Percentiles rank a stretch among this genome's conserved stretches.
Evolutionary conservation across 2,329 filamentous ascomycete genomes (phyloP).

Genomic region (Chrysoporthe cubensis): DNA sequence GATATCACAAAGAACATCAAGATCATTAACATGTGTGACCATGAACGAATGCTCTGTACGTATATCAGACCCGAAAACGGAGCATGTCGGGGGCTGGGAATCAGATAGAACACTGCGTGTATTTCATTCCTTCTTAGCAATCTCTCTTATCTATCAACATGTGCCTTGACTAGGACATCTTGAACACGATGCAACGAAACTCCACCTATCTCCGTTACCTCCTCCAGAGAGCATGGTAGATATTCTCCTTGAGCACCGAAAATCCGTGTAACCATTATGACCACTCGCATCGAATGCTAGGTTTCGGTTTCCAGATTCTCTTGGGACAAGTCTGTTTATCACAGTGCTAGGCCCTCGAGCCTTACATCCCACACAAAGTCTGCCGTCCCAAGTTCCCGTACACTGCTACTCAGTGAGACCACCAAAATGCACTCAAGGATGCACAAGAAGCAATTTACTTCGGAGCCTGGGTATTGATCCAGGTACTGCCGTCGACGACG

Average conservation of each 20-base stretch:
- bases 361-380: background rate
- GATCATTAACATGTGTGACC: background rate
- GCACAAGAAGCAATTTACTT: conserved; percentile 34
- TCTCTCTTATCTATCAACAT: background rate
- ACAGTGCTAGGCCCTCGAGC: background rate
- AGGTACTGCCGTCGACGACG: conserved; percentile 8
- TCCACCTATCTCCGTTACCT: background rate
- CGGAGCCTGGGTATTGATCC: background rate
- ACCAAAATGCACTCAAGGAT: too few species aligned
- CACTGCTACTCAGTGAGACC: conserved; percentile 23
- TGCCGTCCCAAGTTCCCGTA: background rate
- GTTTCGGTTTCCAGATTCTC: background rate
- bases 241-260: background rate
- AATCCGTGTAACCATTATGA: background rate
- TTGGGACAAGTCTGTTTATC: background rate
- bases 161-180: background rate
- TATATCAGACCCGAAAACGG: too few species aligned
- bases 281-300: background rate
- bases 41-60: background rate
- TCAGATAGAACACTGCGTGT: background rate
- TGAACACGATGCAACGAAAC: background rate
- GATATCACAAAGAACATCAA: too few species aligned
- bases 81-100: too few species aligned
- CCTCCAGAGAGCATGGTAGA: background rate
- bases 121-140: background rate